Evolutionary conservation across 805 yeast genomes (phyloP), one percentile per base, ranked within the genome.

Genomic region (Schwanniomyces yamadae): DNA sequence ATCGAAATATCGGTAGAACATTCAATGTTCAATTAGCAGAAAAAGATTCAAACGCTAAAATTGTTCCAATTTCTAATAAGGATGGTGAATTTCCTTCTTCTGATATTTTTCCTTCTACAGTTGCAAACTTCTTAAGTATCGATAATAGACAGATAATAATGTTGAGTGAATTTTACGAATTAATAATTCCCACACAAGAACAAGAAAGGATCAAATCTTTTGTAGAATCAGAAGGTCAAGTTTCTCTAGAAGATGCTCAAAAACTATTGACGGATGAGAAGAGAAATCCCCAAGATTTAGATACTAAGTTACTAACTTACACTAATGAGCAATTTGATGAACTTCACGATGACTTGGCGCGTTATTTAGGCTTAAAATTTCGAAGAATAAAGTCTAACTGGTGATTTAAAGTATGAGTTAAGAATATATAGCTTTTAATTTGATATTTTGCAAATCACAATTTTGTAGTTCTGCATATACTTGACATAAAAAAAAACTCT

Each of bases 21-120:
- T 74, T 77, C 44, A 89, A 89, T 54, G 66, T 84, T 1, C 69
- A 71, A 17, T 66, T 79, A 37, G 47, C 52, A 0, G 54, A 57
- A 0, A 59, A 61, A 8, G 62, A 62, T 11, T 78, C 70, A 12
- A 16, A 29, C 2, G 50, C 47, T 1, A 43, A 56, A 5, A 51
- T 88, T n/a, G 84, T 84, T 0, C 83, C 90, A 1, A 57, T 88
- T 37, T 76, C 83, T n/a, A 83, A 82, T 50, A 71, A 77, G n/a
- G 93, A 85, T 55, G 95, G 95, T 16, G 85, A 78, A 28, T 69
- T 67, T 23, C 87, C 93, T 4, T 60, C 71, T 1, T 55, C 58
- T 4, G 68, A 62, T 7, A 16, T 50, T 7, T 84, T 78, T 57
- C 96, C 96, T 6, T 53, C 53, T 7, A 79, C 83, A 2, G 52